Evolutionary conservation across 306 rosid genomes (phyloP), one percentile per base, ranked within the genome.

Genomic region (Echinosophora koreensis): DNA sequence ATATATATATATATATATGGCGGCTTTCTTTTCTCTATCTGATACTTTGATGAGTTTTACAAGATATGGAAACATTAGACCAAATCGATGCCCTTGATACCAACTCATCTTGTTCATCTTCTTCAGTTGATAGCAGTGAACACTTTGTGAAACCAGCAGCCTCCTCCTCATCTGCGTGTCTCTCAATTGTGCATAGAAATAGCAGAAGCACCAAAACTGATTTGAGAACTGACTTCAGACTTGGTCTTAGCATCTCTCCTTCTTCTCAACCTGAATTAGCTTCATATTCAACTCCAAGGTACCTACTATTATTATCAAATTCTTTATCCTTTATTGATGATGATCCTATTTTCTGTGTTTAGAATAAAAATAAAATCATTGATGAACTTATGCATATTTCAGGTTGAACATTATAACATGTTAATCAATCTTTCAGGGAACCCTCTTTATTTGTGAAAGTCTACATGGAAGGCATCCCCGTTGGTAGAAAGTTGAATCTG

Each of bases 391-490:
- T 64, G 79, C 79, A 64, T 54, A 52, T 44, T 46, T n/a, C 49
- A 73, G 60, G 46, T 68, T 47, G 63, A 2, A 30, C 17, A 69
- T 44, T 61, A 49, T 61, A 49, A 79, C 59, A 11, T 41, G 34
- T 9, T 12, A 51, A 77, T 75, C 2, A 38, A 4, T 39, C 3
- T 6, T 69, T 74, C 83, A 85, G 89, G 82, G 84, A 54, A 35
- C 46, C 88, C 11, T 86, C 82, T 55, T 81, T 78, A 2, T 87
- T 87, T 81, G 86, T 87, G 1, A 87, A 84, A 63, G 86, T 87
- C 8, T 84, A 87, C 27, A 81, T 84, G 88, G 90, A 87, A 78
- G 90, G 90, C 27, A 87, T 84, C 12, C 88, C 86, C 32, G 84
- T 87, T 1, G 90, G 90, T 12, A 81, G 90, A 76, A 87, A 87